Evolutionary conservation across 2,329 filamentous ascomycete species (phyloP).

Genomic region (Fusarium begoniae): DNA sequence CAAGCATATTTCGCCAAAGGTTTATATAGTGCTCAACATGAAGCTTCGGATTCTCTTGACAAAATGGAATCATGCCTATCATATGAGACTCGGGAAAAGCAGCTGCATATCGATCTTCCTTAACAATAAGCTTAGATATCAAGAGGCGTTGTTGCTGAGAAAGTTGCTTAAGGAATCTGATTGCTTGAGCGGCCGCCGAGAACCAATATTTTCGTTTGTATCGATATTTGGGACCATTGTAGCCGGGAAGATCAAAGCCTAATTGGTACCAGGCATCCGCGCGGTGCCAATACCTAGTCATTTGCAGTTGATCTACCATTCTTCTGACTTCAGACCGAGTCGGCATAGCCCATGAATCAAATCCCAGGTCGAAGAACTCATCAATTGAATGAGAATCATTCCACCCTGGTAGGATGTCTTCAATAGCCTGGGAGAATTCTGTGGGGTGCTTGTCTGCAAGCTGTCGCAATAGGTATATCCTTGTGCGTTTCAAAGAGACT

Average conservation of each 20-base stretch:
- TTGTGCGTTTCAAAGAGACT: not conserved
- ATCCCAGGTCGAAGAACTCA: rapidly evolving
- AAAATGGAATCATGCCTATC: not conserved
- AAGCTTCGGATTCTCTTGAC: rapidly evolving
- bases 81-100: not conserved
- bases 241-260: rapidly evolving
- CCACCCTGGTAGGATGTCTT: rapidly evolving
- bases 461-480: rapidly evolving
- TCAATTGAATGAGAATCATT: not conserved
- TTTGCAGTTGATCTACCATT: not conserved
- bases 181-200: not conserved
- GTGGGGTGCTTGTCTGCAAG: not conserved
- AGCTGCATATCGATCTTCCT: rapidly evolving
- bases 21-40: rapidly evolving
- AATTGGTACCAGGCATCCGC: rapidly evolving
- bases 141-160: rapidly evolving
- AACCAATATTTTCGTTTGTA: not conserved
- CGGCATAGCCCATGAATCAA: not conserved
- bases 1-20: not conserved
- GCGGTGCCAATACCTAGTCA: rapidly evolving
- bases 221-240: not conserved
- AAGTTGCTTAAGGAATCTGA: rapidly evolving
- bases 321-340: not conserved
- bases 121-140: rapidly evolving
- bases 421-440: not conserved